Percentiles rank a stretch among this genome's conserved stretches.
These are phyloP conservation scores for Alternaria postmessia DNA, from an alignment of 2,329 filamentous ascomycete species.

Conservation along the genomic window DNA sequence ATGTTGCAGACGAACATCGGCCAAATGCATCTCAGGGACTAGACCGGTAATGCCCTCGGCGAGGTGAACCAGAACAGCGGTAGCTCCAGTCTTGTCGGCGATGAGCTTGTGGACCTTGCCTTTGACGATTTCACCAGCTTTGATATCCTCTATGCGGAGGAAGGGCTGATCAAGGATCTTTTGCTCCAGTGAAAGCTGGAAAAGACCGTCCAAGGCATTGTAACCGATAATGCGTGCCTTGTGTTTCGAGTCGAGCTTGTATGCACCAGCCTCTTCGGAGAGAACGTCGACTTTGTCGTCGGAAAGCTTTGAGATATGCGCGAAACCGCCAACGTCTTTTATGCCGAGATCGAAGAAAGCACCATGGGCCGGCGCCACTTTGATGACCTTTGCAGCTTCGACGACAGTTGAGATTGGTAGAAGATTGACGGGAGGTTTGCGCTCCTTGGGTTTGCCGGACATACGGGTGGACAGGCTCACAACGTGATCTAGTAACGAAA, in stretches of 20 bases:
- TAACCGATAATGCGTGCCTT: conserved; percentile 84
- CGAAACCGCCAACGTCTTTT: conserved; percentile 78
- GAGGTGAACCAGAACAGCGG: conserved; percentile 81
- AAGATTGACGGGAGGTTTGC: conserved; percentile 64
- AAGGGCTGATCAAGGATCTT: conserved; percentile 86
- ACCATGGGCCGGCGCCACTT: conserved; percentile 81
- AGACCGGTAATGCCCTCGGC: conserved; percentile 89
- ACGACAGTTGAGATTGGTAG: conserved; percentile 78
- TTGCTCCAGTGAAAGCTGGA: conserved; percentile 83
- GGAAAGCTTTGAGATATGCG: conserved; percentile 91
- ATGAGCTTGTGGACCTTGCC: conserved; percentile 86
- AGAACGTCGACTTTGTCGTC: conserved; percentile 89
- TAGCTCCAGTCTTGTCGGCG: conserved; percentile 78
- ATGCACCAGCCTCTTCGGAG: conserved; percentile 78
- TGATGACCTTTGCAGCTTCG: conserved; percentile 78
- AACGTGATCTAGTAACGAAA: conserved; percentile 89
- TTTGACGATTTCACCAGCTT: conserved; percentile 79
- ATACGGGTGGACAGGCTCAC: conserved; percentile 65
- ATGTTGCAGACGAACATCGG: conserved; percentile 86
- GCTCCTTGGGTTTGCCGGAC: conserved; percentile 49
- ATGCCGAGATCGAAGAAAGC: conserved; percentile 79
- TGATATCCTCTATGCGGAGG: conserved; percentile 89
- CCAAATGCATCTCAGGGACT: conserved; percentile 85
- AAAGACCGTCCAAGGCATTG: conserved; percentile 85
- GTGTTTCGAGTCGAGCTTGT: conserved; percentile 79